Evolutionary conservation across 2,329 filamentous ascomycete species (phyloP).

Genomic region (Pseudogymnoascus sp.): DNA sequence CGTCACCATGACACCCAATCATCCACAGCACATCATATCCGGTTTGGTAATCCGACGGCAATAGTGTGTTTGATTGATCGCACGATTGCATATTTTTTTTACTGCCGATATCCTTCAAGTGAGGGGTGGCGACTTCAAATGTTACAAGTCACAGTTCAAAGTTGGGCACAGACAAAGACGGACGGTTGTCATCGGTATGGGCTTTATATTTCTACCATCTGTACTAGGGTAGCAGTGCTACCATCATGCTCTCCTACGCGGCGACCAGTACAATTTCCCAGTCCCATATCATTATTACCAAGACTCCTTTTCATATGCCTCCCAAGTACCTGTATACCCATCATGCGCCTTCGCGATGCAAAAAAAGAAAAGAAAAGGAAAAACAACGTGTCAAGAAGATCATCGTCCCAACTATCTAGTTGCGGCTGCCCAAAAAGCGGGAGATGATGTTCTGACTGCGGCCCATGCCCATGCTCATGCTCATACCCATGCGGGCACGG

Average conservation of each 20-base stretch:
- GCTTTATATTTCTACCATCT: neutral
- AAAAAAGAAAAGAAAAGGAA: neutral
- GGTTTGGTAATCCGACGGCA: neutral
- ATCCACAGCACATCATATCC: neutral
- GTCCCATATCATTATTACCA: conserved; percentile 7
- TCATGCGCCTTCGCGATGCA: conserved; percentile 3
- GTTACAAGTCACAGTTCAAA: neutral
- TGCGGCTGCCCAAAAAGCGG: neutral
- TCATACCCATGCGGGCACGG: conserved; percentile 4
- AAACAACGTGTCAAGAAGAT: neutral
- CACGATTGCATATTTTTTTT: neutral
- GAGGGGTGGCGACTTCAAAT: neutral
- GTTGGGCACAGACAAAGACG: neutral
- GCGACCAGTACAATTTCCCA: neutral
- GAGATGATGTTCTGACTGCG: conserved; percentile 6
- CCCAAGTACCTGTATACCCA: conserved; percentile 7
- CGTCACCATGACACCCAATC: neutral
- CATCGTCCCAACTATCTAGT: conserved; percentile 1
- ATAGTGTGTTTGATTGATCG: conserved; percentile 1
- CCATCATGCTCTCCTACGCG: neutral
- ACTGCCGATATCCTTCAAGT: neutral
- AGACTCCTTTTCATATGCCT: conserved; percentile 7
- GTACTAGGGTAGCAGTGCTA: neutral
- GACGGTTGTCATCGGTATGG: neutral
- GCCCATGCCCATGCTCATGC: conserved; percentile 7